Conservation (phyloP, 2,329 filamentous ascomycete genomes). For the Claviceps capensis region DNA sequence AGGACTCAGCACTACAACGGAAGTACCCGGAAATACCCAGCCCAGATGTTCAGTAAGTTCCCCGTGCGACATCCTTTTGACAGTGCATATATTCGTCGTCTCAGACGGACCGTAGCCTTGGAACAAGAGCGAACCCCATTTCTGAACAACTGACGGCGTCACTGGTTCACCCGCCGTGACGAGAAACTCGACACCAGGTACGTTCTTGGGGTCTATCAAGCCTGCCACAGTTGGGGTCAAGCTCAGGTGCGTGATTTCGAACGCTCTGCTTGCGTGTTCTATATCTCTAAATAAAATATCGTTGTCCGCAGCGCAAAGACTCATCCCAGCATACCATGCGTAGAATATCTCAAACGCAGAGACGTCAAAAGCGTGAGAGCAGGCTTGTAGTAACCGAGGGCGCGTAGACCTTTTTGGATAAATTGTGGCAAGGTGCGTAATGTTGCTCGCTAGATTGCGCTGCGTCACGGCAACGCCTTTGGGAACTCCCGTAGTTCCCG, state of each 20-base stretch:
- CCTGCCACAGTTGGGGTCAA: conserved; percentile 76
- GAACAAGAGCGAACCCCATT: conserved; percentile 58
- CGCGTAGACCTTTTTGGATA: conserved; percentile 41
- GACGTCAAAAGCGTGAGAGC: conserved; percentile 74
- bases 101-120: conserved; percentile 79
- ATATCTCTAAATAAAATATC: conserved; percentile 62
- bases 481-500: conserved; percentile 66
- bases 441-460: conserved; percentile 60
- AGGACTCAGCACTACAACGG: conserved; percentile 46
- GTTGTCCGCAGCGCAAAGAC: conserved; percentile 61
- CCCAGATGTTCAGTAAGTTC: conserved; percentile 68
- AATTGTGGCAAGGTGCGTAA: conserved; percentile 49
- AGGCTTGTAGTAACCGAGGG: conserved; percentile 64
- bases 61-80: conserved; percentile 44
- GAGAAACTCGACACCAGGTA: conserved; percentile 60
- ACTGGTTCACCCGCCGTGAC: conserved; percentile 73
- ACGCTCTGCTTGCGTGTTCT: conserved; percentile 47
- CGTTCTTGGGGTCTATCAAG: conserved; percentile 52
- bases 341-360: conserved; percentile 89
- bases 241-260: conserved; percentile 66
- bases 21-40: conserved; percentile 59
- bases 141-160: conserved; percentile 53
- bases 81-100: conserved; percentile 76
- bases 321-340: conserved; percentile 65
- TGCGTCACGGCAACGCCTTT: conserved; percentile 73